Base-by-base conservation (phyloP, 2,329 filamentous ascomycete genomes). In the Pestalotiopsis sp. region DNA sequence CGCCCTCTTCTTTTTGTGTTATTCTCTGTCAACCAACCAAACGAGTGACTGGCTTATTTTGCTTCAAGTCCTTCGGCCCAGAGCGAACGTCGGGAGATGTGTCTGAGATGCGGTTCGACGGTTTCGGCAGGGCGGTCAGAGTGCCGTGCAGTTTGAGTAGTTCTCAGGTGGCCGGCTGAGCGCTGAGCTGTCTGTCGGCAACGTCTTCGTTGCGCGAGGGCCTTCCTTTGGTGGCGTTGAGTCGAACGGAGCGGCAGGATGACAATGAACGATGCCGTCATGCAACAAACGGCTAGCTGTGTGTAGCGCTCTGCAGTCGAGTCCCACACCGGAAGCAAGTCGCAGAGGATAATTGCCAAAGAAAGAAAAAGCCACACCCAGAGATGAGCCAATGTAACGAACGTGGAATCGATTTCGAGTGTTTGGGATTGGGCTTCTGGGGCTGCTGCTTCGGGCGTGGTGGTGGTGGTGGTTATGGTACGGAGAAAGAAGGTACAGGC, bases 241-340 rank as follows among this genome's bases (percentile, higher is more conserved):
- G 39, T 30, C n/a, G 39, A 64, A 64, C n/a, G 24, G 30, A 39
- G 30, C 58, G 58, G 58, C 26, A 61, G 35, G 62, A 55, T 56
- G 62, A 65, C 62, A 57, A 55, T 65, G 62, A 35, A 20, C 62
- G 7, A 57, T 65, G 52, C 48, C 62, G 62, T 55, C 62, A 44
- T 63, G 20, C 40, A 65, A 56, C 62, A 44, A 65, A 56, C 62
- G 62, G 62, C 48, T 56, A 65, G 60, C 60, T 44, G 60, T 44
- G 40, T 56, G 40, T 56, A 30, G 24, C 22, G 26, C 35, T 55
- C 30, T 35, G 62, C 30, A 52, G 44, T 30, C 9, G 11, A 65
- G 62, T 65, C 56, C 62, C 62, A 65, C 44, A 56, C 44, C 17
- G 17, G 62, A 35, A 55, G 20, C 44, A 35, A 30, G 52, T 38